Evolutionary conservation across 129 eudicot genomes (phyloP), one percentile per base, ranked within the genome.

Genomic region (Rutidosis leptorrhynchoides): DNA sequence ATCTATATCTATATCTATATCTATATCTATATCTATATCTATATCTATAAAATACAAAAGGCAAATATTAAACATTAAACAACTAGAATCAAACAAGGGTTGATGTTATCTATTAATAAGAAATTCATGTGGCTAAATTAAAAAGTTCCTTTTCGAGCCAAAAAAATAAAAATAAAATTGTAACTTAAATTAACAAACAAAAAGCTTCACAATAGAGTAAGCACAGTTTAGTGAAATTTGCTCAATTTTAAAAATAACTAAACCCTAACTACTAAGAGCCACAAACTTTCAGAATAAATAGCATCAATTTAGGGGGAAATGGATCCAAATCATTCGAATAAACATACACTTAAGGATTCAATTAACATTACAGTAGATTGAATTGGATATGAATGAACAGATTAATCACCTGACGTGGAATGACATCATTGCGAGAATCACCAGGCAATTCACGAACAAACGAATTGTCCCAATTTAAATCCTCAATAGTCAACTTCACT

Each of bases 401-500:
- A 21, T 20, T 24, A 51, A 7, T 67, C 29, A 93, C 98, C 98
- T 93, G 85, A 22, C 96, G 87, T 1, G 95, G 91, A 2, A 89
- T 86, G 67, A 35, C 55, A 79, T 88, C 96, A 2, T 83, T 65
- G 40, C 89, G 86, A 8, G 92, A 83, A 82, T 93, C 98, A 21
- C 84, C 96, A 7, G 98, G 98, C 71, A 93, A 81, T 74, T 93
- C 96, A 35, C 92, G 85, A 69, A 88, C 88, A 74, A 93, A 93
- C 15, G 96, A 93, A 58, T 93, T 74, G 73, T 93, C 96, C 98
- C 96, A 88, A 69, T 79, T 85, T 7, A 93, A 74, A 76, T 88
- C 96, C 35, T 93, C 90, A 10, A 93, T 87, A 59, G 64, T 83
- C 80, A 85, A 72, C 53, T 68, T 88, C 14, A 25, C 67, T 79